Evolutionary conservation across 148 eudicot species (phyloP), one percentile per base, ranked within the genome.

Genomic region (Arctostaphylos glauca): DNA sequence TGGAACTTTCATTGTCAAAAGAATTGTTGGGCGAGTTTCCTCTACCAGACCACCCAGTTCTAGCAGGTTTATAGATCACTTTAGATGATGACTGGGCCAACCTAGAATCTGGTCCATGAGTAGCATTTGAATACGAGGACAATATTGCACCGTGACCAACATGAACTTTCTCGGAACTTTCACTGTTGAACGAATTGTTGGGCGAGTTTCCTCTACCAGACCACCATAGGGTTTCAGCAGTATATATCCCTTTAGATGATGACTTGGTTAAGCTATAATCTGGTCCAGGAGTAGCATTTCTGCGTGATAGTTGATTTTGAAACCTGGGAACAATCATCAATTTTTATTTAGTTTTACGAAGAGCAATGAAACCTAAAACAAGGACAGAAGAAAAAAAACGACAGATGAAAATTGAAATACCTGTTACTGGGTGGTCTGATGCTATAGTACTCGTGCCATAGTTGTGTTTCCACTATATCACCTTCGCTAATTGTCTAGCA

Each of bases 371-470:
- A 1, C 0, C 38, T 31, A 31, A 31, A 31, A 31, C 38, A 31
- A 31, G n/a, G 0, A 31, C 38, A 31, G 38, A 31, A 1, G 1
- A 31, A 31, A 31, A 0, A 31, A 31, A 31, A 31, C n/a, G n/a
- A 31, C 0, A 31, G 38, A 31, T 31, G 38, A 31, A 31, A 31
- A 31, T 31, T 31, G 38, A 31, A 31, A 31, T 31, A 31, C 38
- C 38, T 31, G 38, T 31, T 31, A 31, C 38, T 31, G 38, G 38
- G 38, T 31, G 38, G 38, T 31, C 38, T 31, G 38, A 31, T 59
- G 23, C 60, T 31, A 18, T 64, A 19, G 54, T 2, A 0, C 21
- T 83, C 78, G 38, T 86, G 88, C 88, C 88, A 86, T 2, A 86
- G 81, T 13, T 76, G 19, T 0, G 79, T 80, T 53, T 86, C 88